Percentiles rank a stretch among this genome's conserved stretches.
These are phyloP conservation scores for Pugionium dolabratum DNA, from an alignment of 345 rosid genomes.

Conservation along the genomic window DNA sequence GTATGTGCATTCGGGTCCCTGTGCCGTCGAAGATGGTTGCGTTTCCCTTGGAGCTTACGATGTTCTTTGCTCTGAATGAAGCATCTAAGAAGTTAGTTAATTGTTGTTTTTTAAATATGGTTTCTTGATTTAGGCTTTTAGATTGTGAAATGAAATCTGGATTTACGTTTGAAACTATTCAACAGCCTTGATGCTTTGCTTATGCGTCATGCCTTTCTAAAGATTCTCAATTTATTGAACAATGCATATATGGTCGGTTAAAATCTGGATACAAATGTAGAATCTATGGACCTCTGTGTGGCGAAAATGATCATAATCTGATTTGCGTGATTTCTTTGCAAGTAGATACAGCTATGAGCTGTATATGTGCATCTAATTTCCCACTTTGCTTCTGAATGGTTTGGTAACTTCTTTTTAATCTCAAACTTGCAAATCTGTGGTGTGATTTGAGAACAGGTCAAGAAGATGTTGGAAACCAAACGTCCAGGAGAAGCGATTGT, in stretches of 20 bases:
- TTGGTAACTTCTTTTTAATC: slow-evolving; percentile 9
- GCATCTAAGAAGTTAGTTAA: background rate
- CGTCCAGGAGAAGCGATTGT: slow-evolving; percentile 85
- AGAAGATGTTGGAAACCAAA: slow-evolving; percentile 93
- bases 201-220: background rate
- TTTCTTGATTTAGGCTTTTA: background rate
- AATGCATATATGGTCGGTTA: slow-evolving; percentile 2
- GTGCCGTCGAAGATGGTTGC: background rate
- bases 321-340: background rate
- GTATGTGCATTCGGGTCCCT: background rate
- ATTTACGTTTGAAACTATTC: background rate
- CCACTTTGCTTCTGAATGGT: slow-evolving; percentile 1
- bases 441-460: slow-evolving; percentile 48
- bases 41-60: background rate
- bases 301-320: background rate
- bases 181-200: slow-evolving; percentile 14
- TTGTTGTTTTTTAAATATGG: background rate
- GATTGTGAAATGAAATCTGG: slow-evolving; percentile 1
- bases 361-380: background rate
- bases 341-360: background rate
- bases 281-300: background rate
- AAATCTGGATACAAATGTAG: background rate
- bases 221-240: background rate
- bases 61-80: slow-evolving; percentile 1
- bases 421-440: slow-evolving; percentile 16